A percentile compares a stretch with the other conserved stretches of the same genome.
Conservation (phyloP, 2,329 filamentous ascomycete genomes). For the Aspergillus clavatus region DNA sequence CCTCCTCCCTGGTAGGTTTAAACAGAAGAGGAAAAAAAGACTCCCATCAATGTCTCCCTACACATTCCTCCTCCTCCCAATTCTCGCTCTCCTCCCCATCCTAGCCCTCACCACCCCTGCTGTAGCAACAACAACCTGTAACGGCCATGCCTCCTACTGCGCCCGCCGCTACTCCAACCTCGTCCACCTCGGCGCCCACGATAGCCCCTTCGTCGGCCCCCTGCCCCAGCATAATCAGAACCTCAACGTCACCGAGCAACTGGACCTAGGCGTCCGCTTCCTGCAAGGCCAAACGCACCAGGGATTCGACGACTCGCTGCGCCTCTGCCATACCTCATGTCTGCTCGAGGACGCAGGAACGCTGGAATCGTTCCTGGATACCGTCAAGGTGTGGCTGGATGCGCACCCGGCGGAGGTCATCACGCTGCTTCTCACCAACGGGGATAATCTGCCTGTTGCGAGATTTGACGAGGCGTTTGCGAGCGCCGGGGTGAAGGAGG, state of each 20-base stretch:
- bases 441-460: slow-evolving; percentile 40
- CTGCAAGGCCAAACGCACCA: slow-evolving; percentile 60
- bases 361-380: slow-evolving; percentile 51
- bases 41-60: no score
- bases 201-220: slow-evolving; percentile 59
- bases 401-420: slow-evolving; percentile 57
- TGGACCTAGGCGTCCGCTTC: slow-evolving; percentile 59
- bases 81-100: slow-evolving; percentile 2
- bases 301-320: slow-evolving; percentile 44
- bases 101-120: slow-evolving; percentile 7
- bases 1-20: no score
- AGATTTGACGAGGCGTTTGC: slow-evolving; percentile 33
- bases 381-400: slow-evolving; percentile 58
- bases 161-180: slow-evolving; percentile 55
- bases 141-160: slow-evolving; percentile 55
- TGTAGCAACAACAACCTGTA: slow-evolving; percentile 43
- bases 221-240: slow-evolving; percentile 57
- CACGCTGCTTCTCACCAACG: slow-evolving; percentile 60
- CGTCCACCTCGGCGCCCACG: slow-evolving; percentile 60
- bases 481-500: slow-evolving; percentile 27
- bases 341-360: slow-evolving; percentile 55
- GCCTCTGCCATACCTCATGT: slow-evolving; percentile 64
- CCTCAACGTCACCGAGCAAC: slow-evolving; percentile 53
- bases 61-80: no score
- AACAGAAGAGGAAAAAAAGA: no score